phyloP scores from a whole-genome alignment of 140 eudicot genomes.

The Oenanthe javanica region DNA sequence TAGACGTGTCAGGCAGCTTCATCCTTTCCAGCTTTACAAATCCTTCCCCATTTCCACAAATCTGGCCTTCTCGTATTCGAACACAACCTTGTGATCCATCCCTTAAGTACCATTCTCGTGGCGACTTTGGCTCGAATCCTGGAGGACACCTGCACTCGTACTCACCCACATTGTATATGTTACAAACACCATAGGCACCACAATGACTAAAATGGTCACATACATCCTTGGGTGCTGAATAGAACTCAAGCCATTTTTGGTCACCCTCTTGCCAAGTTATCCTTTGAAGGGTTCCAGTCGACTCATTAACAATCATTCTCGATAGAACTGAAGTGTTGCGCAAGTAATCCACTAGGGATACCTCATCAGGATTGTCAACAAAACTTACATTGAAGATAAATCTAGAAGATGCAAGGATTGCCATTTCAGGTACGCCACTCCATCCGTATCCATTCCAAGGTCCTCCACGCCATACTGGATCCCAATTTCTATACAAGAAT shows the following conservation, averaged over 20 bases:
- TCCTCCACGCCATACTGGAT: constrained; percentile 27
- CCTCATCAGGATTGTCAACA: constrained; percentile 1
- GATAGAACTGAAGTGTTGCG: not conserved
- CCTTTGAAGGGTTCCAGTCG: not conserved
- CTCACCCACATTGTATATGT: constrained; percentile 11
- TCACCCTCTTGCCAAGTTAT: not conserved
- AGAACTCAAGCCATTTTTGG: not conserved
- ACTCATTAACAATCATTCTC: not conserved
- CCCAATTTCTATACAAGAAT: constrained; percentile 23
- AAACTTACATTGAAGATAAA: constrained; percentile 16
- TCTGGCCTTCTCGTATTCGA: constrained; percentile 16
- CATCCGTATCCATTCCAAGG: constrained; percentile 36
- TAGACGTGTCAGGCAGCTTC: constrained; percentile 40
- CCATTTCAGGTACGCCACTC: constrained; percentile 30
- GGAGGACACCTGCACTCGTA: constrained; percentile 32
- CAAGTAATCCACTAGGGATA: not conserved
- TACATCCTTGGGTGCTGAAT: constrained; percentile 17
- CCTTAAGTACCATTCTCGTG: constrained; percentile 29
- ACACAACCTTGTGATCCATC: constrained; percentile 30
- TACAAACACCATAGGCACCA: constrained; percentile 32
- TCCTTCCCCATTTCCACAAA: constrained; percentile 34
- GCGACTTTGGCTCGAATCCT: constrained; percentile 31
- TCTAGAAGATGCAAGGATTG: not conserved
- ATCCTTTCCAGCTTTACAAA: constrained; percentile 28
- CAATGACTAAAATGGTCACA: constrained; percentile 38